These are phyloP conservation scores for Chytridiales sp. DNA, from an alignment of 371 early-diverging fungal genomes.

Conservation along the genomic window DNA sequence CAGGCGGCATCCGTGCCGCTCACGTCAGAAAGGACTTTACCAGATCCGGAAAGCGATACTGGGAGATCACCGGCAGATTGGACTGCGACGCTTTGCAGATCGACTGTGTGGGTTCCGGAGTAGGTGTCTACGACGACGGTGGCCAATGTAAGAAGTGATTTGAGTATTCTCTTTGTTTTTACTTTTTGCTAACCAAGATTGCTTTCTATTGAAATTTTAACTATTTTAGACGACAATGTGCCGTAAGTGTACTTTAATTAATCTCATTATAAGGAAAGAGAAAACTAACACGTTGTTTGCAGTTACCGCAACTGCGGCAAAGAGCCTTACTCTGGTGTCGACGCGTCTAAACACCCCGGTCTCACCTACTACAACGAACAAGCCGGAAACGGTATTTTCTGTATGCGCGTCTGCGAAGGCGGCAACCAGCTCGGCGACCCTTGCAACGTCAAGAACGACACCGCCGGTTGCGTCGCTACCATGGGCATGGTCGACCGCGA, in stretches of 20 bases:
- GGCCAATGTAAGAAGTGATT: constrained; percentile 31
- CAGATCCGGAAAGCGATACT: constrained; percentile 7
- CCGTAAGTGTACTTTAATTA: background rate
- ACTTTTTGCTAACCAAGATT: background rate
- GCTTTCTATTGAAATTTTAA: background rate
- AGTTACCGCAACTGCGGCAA: constrained; percentile 11
- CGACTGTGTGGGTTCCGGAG: constrained; percentile 15
- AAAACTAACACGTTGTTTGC: too few species aligned
- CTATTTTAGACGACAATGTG: background rate
- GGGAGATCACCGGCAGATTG: constrained; percentile 22
- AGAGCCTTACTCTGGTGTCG: constrained; percentile 14
- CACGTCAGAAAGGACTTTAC: constrained; percentile 16
- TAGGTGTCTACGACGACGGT: constrained; percentile 27
- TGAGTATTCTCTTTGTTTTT: too few species aligned
- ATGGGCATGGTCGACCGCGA: constrained; percentile 3
- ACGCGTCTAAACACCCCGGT: constrained; percentile 16
- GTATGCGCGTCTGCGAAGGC: constrained; percentile 25
- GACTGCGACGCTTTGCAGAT: constrained; percentile 16
- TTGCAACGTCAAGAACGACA: constrained; percentile 25
- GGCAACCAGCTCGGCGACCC: background rate
- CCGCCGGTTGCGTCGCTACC: constrained; percentile 12
- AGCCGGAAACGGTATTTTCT: constrained; percentile 29
- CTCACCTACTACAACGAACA: constrained; percentile 9
- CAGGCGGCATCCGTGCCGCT: constrained; percentile 17
- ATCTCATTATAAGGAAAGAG: too few species aligned